Percentiles rank a stretch among this genome's conserved stretches.
Conservation (phyloP, 208 protist genomes). For the Trypanosoma vivax region DNA sequence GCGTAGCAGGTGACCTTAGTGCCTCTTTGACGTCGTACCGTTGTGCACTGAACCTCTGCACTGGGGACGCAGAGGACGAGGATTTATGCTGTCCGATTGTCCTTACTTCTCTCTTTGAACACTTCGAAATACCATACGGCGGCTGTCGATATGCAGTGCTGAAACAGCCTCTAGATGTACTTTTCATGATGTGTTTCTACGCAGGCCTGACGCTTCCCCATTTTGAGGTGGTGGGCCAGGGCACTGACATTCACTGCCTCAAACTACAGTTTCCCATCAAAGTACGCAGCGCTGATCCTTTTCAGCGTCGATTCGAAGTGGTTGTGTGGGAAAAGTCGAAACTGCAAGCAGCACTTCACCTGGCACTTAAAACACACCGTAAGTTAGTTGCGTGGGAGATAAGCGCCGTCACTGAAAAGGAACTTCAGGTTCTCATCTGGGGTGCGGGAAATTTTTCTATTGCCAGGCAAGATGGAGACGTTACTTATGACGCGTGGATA, state of each 20-base stretch:
- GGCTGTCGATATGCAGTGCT: constrained; percentile 50
- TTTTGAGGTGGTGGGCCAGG: constrained; percentile 34
- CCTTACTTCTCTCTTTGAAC: constrained; percentile 38
- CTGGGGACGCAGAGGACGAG: constrained; percentile 22
- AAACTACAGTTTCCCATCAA: constrained; percentile 16
- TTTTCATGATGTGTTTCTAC: constrained; percentile 79
- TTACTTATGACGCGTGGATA: constrained; percentile 3
- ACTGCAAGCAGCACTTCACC: constrained; percentile 8
- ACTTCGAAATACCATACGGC: constrained; percentile 28
- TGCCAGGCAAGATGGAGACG: neutral
- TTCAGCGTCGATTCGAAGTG: constrained; percentile 12
- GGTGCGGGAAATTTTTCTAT: constrained; percentile 5
- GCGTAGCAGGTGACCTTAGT: constrained; percentile 22
- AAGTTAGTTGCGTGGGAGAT: constrained; percentile 45
- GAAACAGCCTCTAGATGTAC: constrained; percentile 44
- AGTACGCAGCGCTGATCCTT: constrained; percentile 16
- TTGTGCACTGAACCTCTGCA: constrained; percentile 48
- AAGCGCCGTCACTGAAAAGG: constrained; percentile 1
- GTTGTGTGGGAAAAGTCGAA: constrained; percentile 17
- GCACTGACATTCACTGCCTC: constrained; percentile 18
- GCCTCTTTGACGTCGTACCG: constrained; percentile 15
- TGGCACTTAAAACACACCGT: constrained; percentile 17
- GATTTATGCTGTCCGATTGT: constrained; percentile 26
- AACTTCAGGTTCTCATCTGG: constrained; percentile 11
- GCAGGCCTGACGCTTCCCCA: constrained; percentile 50